Evolutionary conservation across 371 early-diverging fungal genomes (phyloP), one percentile per base, ranked within the genome.

Genomic region (Mucor piriformis): DNA sequence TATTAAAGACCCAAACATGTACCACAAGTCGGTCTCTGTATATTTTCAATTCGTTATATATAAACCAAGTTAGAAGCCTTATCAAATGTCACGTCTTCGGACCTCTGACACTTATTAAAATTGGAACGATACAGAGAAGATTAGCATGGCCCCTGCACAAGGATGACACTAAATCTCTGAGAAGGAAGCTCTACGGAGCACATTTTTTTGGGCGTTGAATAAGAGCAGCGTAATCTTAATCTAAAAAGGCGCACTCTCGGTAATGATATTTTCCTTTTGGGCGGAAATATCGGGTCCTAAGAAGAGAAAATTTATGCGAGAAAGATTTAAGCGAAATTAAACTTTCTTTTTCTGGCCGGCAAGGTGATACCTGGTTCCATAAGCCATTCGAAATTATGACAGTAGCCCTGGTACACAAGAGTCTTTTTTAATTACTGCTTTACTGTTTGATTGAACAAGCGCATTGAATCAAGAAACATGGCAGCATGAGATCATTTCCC

Each of bases 121-220:
- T 64, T 64, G 64, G 64, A 64, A 64, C 64, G 59, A 64, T 64
- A 59, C 64, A 64, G 64, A 64, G 64, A 59, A 64, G 64, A 64
- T 64, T 64, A 64, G 64, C 64, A 64, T 64, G 64, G 64, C 59
- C 64, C 64, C 64, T 64, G 64, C 64, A 64, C 64, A 64, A 64
- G 64, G 64, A 64, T 64, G 64, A 64, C 64, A 64, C 64, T 63
- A 63, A 63, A 63, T 54, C 54, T 63, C 64, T 63, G 64, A 63
- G 64, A 63, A 52, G 64, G 58, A 63, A 57, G 64, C 64, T 63
- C 64, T 63, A 63, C 58, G 64, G 64, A 63, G 64, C 64, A 63
- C 57, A 40, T 42, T 58, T 63, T 63, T 63, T 63, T 62, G 43
- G 29, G 8, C 6, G 29, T 46, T n/a, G 2, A 5, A 43, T 54